These are phyloP conservation scores for Fusarium globosum DNA, from an alignment of 2,329 filamentous ascomycete genomes.

Conservation along the genomic window DNA sequence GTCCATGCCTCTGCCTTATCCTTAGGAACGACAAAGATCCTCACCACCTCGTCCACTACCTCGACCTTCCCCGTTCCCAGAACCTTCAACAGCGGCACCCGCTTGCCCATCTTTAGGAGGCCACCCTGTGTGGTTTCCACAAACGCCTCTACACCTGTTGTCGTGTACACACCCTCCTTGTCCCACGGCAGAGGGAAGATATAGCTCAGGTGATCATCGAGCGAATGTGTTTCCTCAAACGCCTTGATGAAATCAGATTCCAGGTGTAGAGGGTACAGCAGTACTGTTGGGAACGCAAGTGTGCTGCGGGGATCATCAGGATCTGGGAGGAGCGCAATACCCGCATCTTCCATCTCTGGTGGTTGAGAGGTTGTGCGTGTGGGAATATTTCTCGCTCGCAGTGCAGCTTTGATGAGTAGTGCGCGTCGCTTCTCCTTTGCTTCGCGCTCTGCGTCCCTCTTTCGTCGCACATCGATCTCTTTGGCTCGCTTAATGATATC, in stretches of 20 bases:
- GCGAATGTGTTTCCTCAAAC: conserved; percentile 79
- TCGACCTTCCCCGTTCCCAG: conserved; percentile 82
- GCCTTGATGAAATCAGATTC: conserved; percentile 93
- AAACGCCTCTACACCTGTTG: conserved; percentile 81
- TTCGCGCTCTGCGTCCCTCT: conserved; percentile 65
- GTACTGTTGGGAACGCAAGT: conserved; percentile 80
- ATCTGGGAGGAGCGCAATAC: conserved; percentile 75
- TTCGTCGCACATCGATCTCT: conserved; percentile 64
- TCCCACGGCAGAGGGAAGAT: conserved; percentile 95
- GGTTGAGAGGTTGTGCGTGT: conserved; percentile 74
- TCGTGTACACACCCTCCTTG: conserved; percentile 70
- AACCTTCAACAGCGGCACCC: conserved; percentile 79
- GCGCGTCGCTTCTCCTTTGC: conserved; percentile 67
- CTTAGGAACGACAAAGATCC: conserved; percentile 84
- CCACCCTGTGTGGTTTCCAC: conserved; percentile 85
- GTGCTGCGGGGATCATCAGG: conserved; percentile 77
- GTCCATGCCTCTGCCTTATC: conserved; percentile 79
- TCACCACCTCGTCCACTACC: conserved; percentile 86
- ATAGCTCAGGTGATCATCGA: conserved; percentile 83
- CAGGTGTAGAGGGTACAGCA: conserved; percentile 85
- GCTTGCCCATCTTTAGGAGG: conserved; percentile 90
- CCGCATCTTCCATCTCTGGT: conserved; percentile 89
- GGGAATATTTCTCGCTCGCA: conserved; percentile 76
- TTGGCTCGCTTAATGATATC: conserved; percentile 72
- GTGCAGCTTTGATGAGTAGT: conserved; percentile 71